phyloP scores from a whole-genome alignment of 352 stramenopile genomes.

The Pythium dissimile region DNA sequence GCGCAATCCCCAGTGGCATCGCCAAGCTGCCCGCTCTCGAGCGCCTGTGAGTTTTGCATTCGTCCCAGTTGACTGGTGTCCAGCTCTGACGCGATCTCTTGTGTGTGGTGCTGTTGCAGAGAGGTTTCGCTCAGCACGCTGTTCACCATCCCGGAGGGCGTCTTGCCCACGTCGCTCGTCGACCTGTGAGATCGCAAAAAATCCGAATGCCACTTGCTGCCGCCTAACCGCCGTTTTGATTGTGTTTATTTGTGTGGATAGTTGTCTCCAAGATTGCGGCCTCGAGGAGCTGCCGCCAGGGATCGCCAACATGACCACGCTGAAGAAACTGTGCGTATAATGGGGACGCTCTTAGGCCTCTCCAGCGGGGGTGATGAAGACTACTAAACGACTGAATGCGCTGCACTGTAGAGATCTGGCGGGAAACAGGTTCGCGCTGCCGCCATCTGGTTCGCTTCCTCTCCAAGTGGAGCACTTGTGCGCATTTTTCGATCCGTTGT shows the following conservation, averaged over 20 bases:
- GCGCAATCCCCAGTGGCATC: slow-evolving; percentile 8
- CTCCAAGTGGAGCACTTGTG: slow-evolving; percentile 19
- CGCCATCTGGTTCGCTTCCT: slow-evolving; percentile 5
- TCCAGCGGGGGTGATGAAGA: too few relatives aligned
- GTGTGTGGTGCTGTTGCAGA: slow-evolving; percentile 5
- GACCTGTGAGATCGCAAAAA: slow-evolving; percentile 9
- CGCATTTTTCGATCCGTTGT: too few relatives aligned
- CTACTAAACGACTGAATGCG: too few relatives aligned
- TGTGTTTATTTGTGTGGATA: not conserved
- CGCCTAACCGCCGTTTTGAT: not conserved
- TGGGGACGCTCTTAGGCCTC: not conserved
- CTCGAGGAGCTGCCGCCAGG: slow-evolving; percentile 4
- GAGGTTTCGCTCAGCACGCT: slow-evolving; percentile 18
- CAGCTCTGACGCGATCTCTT: not conserved
- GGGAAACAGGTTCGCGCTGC: slow-evolving; percentile 14
- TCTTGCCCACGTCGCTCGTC: slow-evolving; percentile 3
- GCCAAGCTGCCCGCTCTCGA: slow-evolving; percentile 2
- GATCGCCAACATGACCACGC: slow-evolving; percentile 7
- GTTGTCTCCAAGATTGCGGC: slow-evolving; percentile 13
- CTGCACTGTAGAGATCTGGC: slow-evolving; percentile 15
- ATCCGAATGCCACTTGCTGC: not conserved
- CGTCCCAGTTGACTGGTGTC: not conserved
- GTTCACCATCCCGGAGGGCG: not conserved
- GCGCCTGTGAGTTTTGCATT: slow-evolving; percentile 10
- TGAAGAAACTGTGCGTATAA: slow-evolving; percentile 14